These are phyloP conservation scores for Podaxis rugospora DNA, from an alignment of 768 basidiomycete species.

Conservation along the genomic window DNA sequence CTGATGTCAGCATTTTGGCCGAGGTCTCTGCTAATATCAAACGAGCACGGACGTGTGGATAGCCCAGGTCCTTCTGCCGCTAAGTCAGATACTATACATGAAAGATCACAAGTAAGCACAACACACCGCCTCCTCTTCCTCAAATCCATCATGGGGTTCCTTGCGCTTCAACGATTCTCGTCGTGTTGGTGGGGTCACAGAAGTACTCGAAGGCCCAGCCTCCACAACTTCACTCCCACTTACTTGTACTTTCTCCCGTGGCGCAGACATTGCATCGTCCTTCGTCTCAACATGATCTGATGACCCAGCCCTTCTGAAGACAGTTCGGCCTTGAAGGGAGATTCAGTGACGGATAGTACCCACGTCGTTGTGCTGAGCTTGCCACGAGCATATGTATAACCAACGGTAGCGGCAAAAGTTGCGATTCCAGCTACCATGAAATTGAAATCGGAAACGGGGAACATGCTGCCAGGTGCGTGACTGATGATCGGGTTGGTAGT, in stretches of 20 bases:
- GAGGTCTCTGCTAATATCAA: neutral
- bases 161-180: conserved; percentile 28
- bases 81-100: neutral
- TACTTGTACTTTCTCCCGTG: conserved; percentile 7
- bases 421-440: conserved; percentile 54
- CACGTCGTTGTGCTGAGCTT: conserved; percentile 29
- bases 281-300: neutral
- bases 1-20: neutral
- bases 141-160: conserved; percentile 30
- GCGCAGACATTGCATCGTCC: conserved; percentile 19
- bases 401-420: conserved; percentile 55
- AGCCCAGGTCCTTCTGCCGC: conserved; percentile 30
- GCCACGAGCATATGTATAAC: conserved; percentile 47
- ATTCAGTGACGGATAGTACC: conserved; percentile 16
- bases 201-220: neutral
- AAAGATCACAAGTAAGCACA: conserved; percentile 5
- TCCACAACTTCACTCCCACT: neutral
- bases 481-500: neutral
- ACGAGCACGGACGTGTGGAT: conserved; percentile 36
- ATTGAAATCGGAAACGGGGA: conserved; percentile 50
- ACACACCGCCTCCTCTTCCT: conserved; percentile 24
- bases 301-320: neutral
- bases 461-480: conserved; percentile 25
- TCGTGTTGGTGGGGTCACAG: conserved; percentile 9
- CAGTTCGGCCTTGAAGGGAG: conserved; percentile 4